These are phyloP conservation scores for Eucalyptus brandiana DNA, from an alignment of 345 rosid genomes.

Conservation along the genomic window DNA sequence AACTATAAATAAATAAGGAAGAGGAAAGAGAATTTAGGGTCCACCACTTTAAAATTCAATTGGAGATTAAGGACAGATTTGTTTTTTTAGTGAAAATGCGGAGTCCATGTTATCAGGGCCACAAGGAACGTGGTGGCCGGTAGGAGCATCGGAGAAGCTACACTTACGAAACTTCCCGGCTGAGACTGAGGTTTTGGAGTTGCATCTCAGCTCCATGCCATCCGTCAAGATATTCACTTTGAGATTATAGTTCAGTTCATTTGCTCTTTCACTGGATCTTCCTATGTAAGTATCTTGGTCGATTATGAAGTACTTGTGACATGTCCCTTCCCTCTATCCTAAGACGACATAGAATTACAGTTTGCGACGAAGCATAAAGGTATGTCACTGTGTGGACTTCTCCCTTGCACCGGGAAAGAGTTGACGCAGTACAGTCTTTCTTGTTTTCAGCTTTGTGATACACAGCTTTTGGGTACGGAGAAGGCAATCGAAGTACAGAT, in stretches of 20 bases:
- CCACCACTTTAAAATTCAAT: too few relatives aligned
- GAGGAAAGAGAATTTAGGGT: too few relatives aligned
- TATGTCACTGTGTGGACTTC: neutral
- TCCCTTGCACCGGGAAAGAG: neutral
- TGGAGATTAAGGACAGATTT: too few relatives aligned
- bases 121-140: too few relatives aligned
- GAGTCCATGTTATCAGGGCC: too few relatives aligned
- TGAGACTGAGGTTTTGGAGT: too few relatives aligned
- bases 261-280: neutral
- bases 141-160: too few relatives aligned
- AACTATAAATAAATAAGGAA: rapidly evolving
- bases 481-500: neutral
- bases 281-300: neutral
- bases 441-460: neutral
- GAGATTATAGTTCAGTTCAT: neutral
- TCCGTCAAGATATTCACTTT: neutral
- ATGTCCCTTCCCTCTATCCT: neutral
- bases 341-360: neutral
- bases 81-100: too few relatives aligned
- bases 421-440: neutral
- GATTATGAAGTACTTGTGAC: neutral
- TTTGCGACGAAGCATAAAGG: neutral
- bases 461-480: neutral
- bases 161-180: too few relatives aligned
- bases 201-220: too few relatives aligned